Base-by-base conservation (phyloP, 2,329 filamentous ascomycete species). In the Xylariaceae sp. region DNA sequence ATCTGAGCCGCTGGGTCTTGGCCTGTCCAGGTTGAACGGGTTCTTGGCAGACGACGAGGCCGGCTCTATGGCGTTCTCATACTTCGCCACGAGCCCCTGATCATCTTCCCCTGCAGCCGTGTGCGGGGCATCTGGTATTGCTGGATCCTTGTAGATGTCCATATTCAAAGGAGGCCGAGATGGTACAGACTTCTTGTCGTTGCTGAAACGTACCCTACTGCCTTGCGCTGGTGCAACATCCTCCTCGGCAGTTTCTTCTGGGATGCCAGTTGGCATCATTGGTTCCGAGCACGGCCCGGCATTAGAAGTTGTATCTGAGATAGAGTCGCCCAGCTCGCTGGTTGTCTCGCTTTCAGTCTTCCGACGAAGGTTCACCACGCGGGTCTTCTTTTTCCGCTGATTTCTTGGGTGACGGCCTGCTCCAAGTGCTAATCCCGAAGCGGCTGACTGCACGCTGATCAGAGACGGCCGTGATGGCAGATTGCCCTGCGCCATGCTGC, bases 331-430 rank as follows among this genome's bases (percentile, higher is more conserved):
- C 9, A 65, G 65, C 10, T 74, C 73, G 23, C 68, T 74, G 18
- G 65, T 57, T 24, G 64, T 64, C 17, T 69, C 68, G 19, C 54
- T 58, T 38, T 70, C 68, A 4, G 67, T 63, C 48, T 72, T 74
- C 40, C 72, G 77, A n/a, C 86, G 73, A 11, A 93, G 66, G 51
- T 93, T 87, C 39, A 93, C 83, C 11, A 93, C 80, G 14, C 86
- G 72, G 38, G 77, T 86, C 72, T 90, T 93, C 67, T 85, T 84
- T 63, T 85, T 90, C 34, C 83, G 75, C 21, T 75, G 70, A 15
- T 70, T 68, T 40, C 83, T 75, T 27, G 71, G 64, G 45, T 71
- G 63, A 30, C 74, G 66, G 33, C 70, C 70, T 3, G 74, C 67
- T 14, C 79, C 78, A 7, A 86, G 65, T 11, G 73, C 72, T n/a